These are phyloP conservation scores for Venustampulla echinocandica DNA, from an alignment of 495 filamentous ascomycete genomes.

Conservation along the genomic window DNA sequence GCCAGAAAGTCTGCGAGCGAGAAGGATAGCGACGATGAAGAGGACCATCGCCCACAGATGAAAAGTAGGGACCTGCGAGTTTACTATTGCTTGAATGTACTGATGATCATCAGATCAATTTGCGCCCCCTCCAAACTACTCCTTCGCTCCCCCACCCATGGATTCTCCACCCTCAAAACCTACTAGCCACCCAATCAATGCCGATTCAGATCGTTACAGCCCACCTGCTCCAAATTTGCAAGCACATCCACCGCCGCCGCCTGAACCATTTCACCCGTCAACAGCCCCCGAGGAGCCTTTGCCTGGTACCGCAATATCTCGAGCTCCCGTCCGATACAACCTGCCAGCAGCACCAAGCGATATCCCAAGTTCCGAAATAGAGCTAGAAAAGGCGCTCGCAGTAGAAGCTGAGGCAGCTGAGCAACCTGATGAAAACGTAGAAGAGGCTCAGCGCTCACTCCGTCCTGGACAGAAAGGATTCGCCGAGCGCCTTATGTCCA, in stretches of 20 bases:
- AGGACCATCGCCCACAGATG: slow-evolving; percentile 34
- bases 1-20: slow-evolving; percentile 34
- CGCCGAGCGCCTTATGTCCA: slow-evolving; percentile 76
- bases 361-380: slow-evolving; percentile 46
- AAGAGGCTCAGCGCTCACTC: slow-evolving; percentile 47
- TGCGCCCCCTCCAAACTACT: slow-evolving; percentile 56
- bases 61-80: slow-evolving; percentile 38
- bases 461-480: slow-evolving; percentile 78
- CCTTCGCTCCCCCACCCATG: slow-evolving; percentile 65
- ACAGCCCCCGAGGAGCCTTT: slow-evolving; percentile 28
- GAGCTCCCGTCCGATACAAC: slow-evolving; percentile 78
- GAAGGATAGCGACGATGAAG: slow-evolving; percentile 50
- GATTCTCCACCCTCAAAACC: slow-evolving; percentile 31
- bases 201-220: slow-evolving; percentile 32
- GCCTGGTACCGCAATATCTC: slow-evolving; percentile 57
- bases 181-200: slow-evolving; percentile 31
- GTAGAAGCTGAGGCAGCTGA: slow-evolving; percentile 40
- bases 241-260: slow-evolving; percentile 26
- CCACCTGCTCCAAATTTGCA: slow-evolving; percentile 19
- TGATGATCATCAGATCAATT: slow-evolving; percentile 50
- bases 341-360: slow-evolving; percentile 51
- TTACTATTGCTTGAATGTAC: slow-evolving; percentile 6
- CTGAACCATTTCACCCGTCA: slow-evolving; percentile 31
- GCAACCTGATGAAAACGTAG: slow-evolving; percentile 32
- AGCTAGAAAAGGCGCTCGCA: slow-evolving; percentile 41